Percentiles rank a stretch among this genome's conserved stretches.
phyloP scores from a whole-genome alignment of 192 early-diverging fungal genomes.

The Linnemannia elongata region DNA sequence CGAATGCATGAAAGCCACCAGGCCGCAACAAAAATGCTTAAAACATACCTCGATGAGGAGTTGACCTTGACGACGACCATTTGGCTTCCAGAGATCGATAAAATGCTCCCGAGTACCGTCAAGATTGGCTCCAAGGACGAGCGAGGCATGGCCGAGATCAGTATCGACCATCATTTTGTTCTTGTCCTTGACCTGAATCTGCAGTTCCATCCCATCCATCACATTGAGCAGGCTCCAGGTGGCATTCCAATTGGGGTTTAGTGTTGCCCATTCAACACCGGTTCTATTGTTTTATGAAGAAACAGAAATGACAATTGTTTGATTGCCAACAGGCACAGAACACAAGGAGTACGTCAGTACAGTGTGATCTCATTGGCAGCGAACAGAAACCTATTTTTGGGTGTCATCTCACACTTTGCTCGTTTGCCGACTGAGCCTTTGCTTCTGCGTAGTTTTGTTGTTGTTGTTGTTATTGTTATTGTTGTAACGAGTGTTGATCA shows the following conservation, averaged over 20 bases:
- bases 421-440: background rate
- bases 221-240: slow-evolving; percentile 18
- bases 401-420: background rate
- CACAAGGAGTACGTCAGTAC: background rate
- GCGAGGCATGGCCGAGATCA: background rate
- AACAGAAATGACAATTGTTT: background rate
- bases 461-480: background rate
- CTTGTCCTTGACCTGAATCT: slow-evolving; percentile 28
- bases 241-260: slow-evolving; percentile 24
- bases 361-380: background rate
- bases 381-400: background rate
- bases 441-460: background rate
- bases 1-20: background rate
- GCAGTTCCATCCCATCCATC: slow-evolving; percentile 4
- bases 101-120: slow-evolving; percentile 21
- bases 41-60: background rate
- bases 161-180: slow-evolving; percentile 40
- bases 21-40: background rate
- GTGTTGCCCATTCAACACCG: slow-evolving; percentile 23
- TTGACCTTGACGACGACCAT: background rate
- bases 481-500: background rate
- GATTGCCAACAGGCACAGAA: background rate
- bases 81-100: background rate
- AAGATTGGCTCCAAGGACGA: slow-evolving; percentile 1
- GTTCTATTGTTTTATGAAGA: slow-evolving; percentile 4